Evolutionary conservation across 768 basidiomycete genomes (phyloP).

Genomic region (Tricholoma furcatifolium): DNA sequence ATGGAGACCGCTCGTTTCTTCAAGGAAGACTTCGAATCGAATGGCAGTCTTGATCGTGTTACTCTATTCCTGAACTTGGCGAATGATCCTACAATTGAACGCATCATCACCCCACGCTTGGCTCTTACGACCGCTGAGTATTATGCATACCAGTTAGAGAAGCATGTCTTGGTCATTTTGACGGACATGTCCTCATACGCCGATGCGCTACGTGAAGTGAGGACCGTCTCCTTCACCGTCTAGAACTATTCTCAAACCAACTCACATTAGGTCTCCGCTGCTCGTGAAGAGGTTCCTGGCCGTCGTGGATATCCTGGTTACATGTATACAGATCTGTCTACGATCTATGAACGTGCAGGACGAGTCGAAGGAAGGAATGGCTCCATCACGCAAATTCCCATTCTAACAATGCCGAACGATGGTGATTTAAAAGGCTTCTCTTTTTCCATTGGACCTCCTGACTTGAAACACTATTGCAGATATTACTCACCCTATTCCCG

Average conservation of each 20-base stretch:
- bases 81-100: conserved; percentile 99
- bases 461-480: conserved; percentile 47
- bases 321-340: conserved; percentile 99
- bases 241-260: conserved; percentile 10
- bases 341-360: conserved; percentile 98
- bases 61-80: conserved; percentile 98
- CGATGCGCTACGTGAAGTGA: conserved; percentile 90
- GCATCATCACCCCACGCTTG: conserved; percentile 98
- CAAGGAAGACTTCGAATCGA: conserved; percentile 99
- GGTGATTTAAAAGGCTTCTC: conserved; percentile 49
- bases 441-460: conserved; percentile 13
- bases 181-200: conserved; percentile 99
- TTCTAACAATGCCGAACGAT: conserved; percentile 99
- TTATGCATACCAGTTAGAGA: conserved; percentile 99
- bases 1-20: conserved; percentile 99
- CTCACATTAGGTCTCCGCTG: conserved; percentile 80
- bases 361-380: conserved; percentile 97
- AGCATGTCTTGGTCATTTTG: conserved; percentile 98
- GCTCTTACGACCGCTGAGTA: conserved; percentile 99
- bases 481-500: conserved; percentile 99
- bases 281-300: conserved; percentile 98
- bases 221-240: conserved; percentile 21
- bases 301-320: conserved; percentile 98
- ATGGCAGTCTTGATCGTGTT: conserved; percentile 94
- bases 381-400: conserved; percentile 99